Evolutionary conservation across 495 filamentous ascomycete species (phyloP), one percentile per base, ranked within the genome.

Genomic region (Hypoxylon rickii): DNA sequence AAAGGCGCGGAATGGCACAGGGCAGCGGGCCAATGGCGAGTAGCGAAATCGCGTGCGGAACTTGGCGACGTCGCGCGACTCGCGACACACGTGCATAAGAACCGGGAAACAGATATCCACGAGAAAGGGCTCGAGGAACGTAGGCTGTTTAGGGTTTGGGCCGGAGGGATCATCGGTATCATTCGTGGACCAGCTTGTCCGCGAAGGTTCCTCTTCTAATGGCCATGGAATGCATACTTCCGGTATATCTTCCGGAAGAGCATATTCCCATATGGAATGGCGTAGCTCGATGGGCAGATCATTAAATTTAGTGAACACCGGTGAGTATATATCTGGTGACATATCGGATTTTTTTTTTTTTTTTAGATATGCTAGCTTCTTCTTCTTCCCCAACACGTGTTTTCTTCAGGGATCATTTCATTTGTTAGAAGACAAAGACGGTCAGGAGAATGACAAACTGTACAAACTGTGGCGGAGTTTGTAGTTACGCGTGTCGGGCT

Each of bases 1-100:
- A 18, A 77, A 74, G 1, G 83, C 71, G 20, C 83, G 83, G 1
- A 84, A 73, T 0, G 83, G 83, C 6, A 85, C 62, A 17, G 43
- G 42, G 29, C 58, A 62, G 4, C 58, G 37, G 3, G 58, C 58
- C 7, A 62, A 3, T 0, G 21, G 52, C 15, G 58, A 62, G 32
- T 57, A 53, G 7, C 58, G 58, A 16, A 62, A 47, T 7, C 52
- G 51, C 17, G 43, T 38, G 19, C 44, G 38, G 0, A 61, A 51
- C 15, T 52, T 15, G 4, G 67, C 65, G 1, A 66, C 36, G 1
- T 39, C 33, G 12, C 80, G 55, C 58, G 80, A 68, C 76, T 83
- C 70, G 17, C 29, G 61, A 26, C 63, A 64, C 1, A 55, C 56
- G 44, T 65, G 65, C 58, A 72, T 67, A 3, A 69, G 47, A 0